A percentile compares a stretch with the other conserved stretches of the same genome.
phyloP scores from a whole-genome alignment of 1,284 basidiomycete species.

The Salmacisia buchloeana region DNA sequence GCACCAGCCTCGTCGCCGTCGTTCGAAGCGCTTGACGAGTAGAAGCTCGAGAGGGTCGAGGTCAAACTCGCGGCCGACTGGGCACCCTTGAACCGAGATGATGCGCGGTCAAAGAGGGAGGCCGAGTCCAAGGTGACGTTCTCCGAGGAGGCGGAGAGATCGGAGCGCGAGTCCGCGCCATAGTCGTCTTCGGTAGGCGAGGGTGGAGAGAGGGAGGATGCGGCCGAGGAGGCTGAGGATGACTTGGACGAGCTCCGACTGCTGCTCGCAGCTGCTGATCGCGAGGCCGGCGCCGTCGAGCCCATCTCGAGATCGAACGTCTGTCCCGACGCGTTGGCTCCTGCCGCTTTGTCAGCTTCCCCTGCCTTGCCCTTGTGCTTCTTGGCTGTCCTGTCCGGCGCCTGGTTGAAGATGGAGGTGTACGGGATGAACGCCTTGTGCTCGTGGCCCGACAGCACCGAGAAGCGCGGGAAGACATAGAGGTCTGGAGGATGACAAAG shows the following conservation, averaged over 20 bases:
- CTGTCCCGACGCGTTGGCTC: background rate
- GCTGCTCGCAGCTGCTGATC: background rate
- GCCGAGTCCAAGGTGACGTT: background rate
- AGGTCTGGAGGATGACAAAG: too few species aligned
- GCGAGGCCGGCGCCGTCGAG: background rate
- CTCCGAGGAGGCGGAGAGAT: background rate
- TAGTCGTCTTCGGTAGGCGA: constrained; percentile 1
- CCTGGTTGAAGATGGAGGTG: constrained; percentile 70
- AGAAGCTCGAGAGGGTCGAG: too few species aligned
- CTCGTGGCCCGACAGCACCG: constrained; percentile 64
- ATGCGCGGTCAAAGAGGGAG: too few species aligned
- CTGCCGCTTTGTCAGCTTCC: background rate
- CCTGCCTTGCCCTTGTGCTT: background rate
- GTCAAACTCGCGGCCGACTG: too few species aligned
- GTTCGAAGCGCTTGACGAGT: too few species aligned
- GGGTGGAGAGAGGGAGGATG: background rate
- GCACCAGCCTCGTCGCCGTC: too few species aligned
- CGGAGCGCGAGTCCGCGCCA: too few species aligned
- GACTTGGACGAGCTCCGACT: background rate
- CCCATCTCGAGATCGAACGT: constrained; percentile 4
- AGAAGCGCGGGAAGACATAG: constrained; percentile 62
- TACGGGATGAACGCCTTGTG: constrained; percentile 64
- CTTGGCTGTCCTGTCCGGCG: constrained; percentile 56
- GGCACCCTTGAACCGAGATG: too few species aligned
- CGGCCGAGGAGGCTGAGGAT: background rate